Evolutionary conservation across 2,329 filamentous ascomycete species (phyloP).

Genomic region (Penicillium sp.): DNA sequence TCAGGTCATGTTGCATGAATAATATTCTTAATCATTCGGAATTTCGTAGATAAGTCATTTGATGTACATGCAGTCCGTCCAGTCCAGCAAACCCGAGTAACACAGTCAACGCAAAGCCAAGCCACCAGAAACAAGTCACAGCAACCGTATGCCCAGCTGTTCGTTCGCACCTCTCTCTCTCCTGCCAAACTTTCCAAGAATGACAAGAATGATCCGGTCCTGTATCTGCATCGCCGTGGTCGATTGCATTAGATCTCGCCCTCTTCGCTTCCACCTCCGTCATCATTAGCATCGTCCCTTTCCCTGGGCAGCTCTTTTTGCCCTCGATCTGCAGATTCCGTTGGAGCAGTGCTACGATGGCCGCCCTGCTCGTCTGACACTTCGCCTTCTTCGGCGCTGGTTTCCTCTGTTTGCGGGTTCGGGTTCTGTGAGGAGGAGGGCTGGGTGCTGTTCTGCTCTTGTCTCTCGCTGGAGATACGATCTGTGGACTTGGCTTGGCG

Average conservation of each 20-base stretch:
- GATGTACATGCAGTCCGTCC: slow-evolving; percentile 4
- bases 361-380: slow-evolving; percentile 18
- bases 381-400: slow-evolving; percentile 27
- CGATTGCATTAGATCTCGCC: slow-evolving; percentile 38
- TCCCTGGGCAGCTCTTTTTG: not conserved
- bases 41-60: slow-evolving; percentile 13
- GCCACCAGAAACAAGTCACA: not conserved
- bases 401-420: slow-evolving; percentile 6
- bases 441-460: not conserved
- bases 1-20: not conserved
- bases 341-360: slow-evolving; percentile 10
- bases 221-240: too few species aligned
- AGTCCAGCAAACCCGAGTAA: not conserved
- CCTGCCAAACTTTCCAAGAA: not conserved
- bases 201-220: not conserved
- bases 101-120: not conserved
- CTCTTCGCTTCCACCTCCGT: slow-evolving; percentile 47
- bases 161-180: not conserved
- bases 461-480: not conserved
- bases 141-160: not conserved
- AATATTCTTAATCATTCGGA: slow-evolving; percentile 1
- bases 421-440: not conserved
- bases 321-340: slow-evolving; percentile 6
- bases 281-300: slow-evolving; percentile 25
- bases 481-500: slow-evolving; percentile 4